Evolutionary conservation across 441 rosid genomes (phyloP).

Genomic region (Arabidopsis lyrata): DNA sequence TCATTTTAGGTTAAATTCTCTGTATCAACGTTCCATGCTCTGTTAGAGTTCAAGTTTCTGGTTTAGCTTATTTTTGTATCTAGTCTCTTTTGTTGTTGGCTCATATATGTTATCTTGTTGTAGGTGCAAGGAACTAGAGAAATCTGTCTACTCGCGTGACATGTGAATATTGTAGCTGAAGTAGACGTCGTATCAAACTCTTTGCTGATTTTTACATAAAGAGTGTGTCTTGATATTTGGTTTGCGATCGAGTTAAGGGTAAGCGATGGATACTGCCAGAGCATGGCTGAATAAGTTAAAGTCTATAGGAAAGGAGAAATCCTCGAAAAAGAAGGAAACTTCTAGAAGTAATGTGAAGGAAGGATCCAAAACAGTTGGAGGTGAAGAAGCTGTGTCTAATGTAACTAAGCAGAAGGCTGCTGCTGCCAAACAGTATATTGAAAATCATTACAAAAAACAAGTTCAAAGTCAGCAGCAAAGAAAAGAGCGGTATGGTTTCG

Average conservation of each 20-base stretch:
- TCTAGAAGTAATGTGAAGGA: slow-evolving; percentile 65
- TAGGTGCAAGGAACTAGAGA: slow-evolving; percentile 22
- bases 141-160: not conserved
- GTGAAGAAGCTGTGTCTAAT: slow-evolving; percentile 91
- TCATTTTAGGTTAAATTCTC: not conserved
- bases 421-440: slow-evolving; percentile 96
- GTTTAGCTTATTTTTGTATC: not conserved
- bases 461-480: slow-evolving; percentile 87
- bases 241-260: slow-evolving; percentile 27
- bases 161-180: slow-evolving; percentile 8
- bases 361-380: slow-evolving; percentile 55
- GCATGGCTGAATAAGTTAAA: slow-evolving; percentile 80
- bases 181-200: slow-evolving; percentile 4
- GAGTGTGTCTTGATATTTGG: slow-evolving; percentile 21
- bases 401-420: slow-evolving; percentile 92
- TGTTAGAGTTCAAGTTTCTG: not conserved
- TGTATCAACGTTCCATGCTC: not conserved
- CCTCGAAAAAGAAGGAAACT: slow-evolving; percentile 77
- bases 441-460: slow-evolving; percentile 95
- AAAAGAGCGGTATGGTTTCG: slow-evolving; percentile 81
- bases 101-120: slow-evolving; percentile 20
- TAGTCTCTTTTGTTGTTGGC: slow-evolving; percentile 9
- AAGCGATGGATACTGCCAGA: slow-evolving; percentile 70
- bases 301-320: slow-evolving; percentile 72
- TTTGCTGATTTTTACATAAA: slow-evolving; percentile 3